Evolutionary conservation across 2,329 filamentous ascomycete genomes (phyloP).

Genomic region (Colletotrichum sp.): DNA sequence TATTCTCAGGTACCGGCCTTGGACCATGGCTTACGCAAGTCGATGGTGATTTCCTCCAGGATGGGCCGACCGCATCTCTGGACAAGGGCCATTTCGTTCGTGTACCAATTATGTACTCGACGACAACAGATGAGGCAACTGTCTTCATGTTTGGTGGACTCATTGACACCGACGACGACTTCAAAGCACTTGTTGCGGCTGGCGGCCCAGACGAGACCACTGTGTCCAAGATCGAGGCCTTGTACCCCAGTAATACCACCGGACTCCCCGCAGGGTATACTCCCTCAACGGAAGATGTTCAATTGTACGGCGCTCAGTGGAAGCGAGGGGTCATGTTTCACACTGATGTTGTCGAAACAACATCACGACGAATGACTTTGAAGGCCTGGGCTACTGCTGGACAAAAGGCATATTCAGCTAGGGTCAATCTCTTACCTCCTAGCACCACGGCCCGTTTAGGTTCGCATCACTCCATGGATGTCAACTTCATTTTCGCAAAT

Average conservation of each 20-base stretch:
- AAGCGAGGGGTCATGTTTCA: neutral
- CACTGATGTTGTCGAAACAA: neutral
- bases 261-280: neutral
- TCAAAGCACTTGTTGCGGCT: neutral
- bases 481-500: neutral
- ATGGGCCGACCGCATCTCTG: constrained; percentile 54
- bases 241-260: neutral
- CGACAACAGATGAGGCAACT: constrained; percentile 69
- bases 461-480: neutral
- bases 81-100: constrained; percentile 63
- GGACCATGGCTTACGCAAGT: constrained; percentile 18
- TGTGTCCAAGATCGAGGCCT: neutral
- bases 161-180: neutral
- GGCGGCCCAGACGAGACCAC: neutral
- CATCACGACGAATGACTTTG: neutral
- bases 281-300: neutral
- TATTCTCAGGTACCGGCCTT: constrained; percentile 4
- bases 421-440: neutral
- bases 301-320: neutral
- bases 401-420: neutral
- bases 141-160: constrained; percentile 40
- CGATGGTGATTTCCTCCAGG: constrained; percentile 46
- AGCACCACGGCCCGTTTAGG: neutral
- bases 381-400: neutral
- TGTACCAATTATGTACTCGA: constrained; percentile 66